phyloP scores from a whole-genome alignment of 495 filamentous ascomycete genomes.

The Tirmania nivea region DNA sequence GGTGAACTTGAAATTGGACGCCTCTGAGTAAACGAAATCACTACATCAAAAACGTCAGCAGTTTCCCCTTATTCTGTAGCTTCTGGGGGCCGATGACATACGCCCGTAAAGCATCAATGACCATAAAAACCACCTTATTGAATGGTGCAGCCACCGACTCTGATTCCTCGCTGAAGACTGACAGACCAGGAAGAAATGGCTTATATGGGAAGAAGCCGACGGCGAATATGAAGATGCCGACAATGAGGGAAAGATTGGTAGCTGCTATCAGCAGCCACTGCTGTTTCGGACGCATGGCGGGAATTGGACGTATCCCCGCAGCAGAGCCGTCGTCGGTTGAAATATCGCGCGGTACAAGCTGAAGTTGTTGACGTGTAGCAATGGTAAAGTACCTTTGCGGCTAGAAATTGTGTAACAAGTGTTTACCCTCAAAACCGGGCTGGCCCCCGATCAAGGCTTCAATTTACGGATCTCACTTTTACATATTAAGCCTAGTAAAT shows the following conservation, averaged over 20 bases:
- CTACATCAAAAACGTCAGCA: conserved; percentile 24
- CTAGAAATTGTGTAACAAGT: too few species aligned
- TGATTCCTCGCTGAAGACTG: conserved; percentile 33
- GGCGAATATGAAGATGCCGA: conserved; percentile 63
- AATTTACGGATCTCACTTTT: too few species aligned
- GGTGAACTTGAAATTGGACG: conserved; percentile 70
- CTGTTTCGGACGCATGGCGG: conserved; percentile 9
- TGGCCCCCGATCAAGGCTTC: too few species aligned
- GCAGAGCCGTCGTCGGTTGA: too few species aligned
- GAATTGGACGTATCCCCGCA: neutral
- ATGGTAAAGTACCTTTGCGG: too few species aligned
- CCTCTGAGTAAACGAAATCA: conserved; percentile 76
- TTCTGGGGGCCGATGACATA: conserved; percentile 21
- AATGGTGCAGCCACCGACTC: conserved; percentile 42
- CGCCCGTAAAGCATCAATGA: conserved; percentile 86
- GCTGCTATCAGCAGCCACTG: conserved; percentile 32
- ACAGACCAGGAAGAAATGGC: conserved; percentile 66
- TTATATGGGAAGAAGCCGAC: conserved; percentile 96
- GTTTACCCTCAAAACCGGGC: too few species aligned
- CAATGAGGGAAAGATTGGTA: conserved; percentile 50
- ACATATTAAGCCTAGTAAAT: too few species aligned
- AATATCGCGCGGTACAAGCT: too few species aligned
- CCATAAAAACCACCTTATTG: conserved; percentile 88
- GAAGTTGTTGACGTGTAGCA: too few species aligned
- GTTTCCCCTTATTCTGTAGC: neutral